Base-by-base conservation (phyloP, 192 early-diverging fungal species). In the Kappamyces sp. region DNA sequence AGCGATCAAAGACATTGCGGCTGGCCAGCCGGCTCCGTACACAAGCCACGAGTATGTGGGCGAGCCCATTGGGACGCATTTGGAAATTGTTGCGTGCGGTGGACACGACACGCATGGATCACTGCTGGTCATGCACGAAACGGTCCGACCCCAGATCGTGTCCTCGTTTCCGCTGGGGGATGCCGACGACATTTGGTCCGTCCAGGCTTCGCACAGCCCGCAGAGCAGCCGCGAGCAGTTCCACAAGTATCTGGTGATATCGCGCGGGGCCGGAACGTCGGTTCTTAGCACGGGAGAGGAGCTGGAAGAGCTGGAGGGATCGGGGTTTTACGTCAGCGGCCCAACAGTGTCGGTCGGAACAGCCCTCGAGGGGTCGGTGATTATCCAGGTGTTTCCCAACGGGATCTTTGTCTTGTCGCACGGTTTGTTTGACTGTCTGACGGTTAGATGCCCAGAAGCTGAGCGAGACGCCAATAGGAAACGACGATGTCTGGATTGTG, bases 201-300 rank as follows among this genome's bases (percentile, higher is more conserved):
- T 91, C 0, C 73, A 75, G 40, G 82, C 78, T 61, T 32, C 34
- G 13, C 23, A 23, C 23, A 23, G 23, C 23, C 23, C 23, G 23
- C 23, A 23, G 23, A 23, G 23, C 23, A 23, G 23, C 23, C 23
- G 9, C 15, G 62, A 67, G 4, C 53, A 44, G 38, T 75, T 51
- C 49, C 64, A 75, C 36, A 53, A 57, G 38, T 70, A 60, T 68
- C 39, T 58, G 4, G 33, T 68, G 13, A 23, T 68, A 39, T 87
- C 83, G 34, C 85, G 77, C 43, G 76, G 79, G 35, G 62, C 63
- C 2, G 62, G 60, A 35, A 92, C 90, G 32, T 68, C 84, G 67
- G 86, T 90, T 74, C 38, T 98, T 52, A 69, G 74, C 31, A 84
- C 87, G 1, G 91, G 90, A 49, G 86, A 91, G 35, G 92, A 94